Evolutionary conservation across 2,329 filamentous ascomycete genomes (phyloP).

Genomic region (Dactylellina haptotyla): DNA sequence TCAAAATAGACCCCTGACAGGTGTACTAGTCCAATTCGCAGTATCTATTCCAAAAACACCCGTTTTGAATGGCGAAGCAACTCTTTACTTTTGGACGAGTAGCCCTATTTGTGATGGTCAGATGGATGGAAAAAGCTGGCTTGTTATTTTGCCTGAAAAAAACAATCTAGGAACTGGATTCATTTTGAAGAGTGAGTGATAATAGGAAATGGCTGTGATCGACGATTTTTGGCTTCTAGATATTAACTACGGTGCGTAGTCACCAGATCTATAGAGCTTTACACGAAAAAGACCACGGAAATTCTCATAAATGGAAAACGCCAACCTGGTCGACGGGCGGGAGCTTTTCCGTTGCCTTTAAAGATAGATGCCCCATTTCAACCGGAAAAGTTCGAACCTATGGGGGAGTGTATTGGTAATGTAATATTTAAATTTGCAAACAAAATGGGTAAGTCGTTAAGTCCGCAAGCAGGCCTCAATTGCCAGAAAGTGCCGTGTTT

Average conservation of each 20-base stretch:
- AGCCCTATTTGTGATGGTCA: not conserved
- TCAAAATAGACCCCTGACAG: too few species aligned
- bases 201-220: not conserved
- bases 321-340: not conserved
- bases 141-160: conserved; percentile 3
- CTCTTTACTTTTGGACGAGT: not conserved
- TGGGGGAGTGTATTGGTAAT: not conserved
- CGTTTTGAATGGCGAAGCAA: not conserved
- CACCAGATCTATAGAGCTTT: too few species aligned
- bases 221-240: too few species aligned
- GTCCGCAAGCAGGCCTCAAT: not conserved
- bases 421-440: not conserved
- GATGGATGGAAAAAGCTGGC: not conserved
- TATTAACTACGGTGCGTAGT: too few species aligned
- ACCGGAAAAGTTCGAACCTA: not conserved
- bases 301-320: not conserved
- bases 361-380: not conserved
- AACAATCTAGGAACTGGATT: not conserved
- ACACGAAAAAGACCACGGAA: too few species aligned
- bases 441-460: not conserved
- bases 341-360: not conserved
- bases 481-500: not conserved
- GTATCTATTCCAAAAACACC: not conserved
- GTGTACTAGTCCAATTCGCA: too few species aligned
- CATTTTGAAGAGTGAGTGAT: conserved; percentile 14